Evolutionary conservation across 139 green algal species (phyloP).

Genomic region (Chlamydomonas sp.): DNA sequence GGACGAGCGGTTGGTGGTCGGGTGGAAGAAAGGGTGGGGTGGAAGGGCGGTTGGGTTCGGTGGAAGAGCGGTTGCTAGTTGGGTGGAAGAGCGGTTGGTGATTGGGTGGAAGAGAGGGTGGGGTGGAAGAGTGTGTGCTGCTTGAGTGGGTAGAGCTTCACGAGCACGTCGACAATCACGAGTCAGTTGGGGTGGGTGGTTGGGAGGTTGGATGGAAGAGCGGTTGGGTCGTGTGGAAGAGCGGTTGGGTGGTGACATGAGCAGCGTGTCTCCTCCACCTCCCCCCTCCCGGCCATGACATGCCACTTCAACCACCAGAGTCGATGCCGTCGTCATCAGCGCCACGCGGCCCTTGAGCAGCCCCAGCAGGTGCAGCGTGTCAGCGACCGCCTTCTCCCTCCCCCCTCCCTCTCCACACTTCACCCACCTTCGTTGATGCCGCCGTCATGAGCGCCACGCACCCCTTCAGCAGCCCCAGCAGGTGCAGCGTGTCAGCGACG

Average conservation of each 20-base stretch:
- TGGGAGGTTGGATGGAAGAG: neutral
- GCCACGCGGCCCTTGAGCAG: constrained; percentile 49
- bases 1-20: no score
- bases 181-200: constrained; percentile 8
- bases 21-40: no score
- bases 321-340: constrained; percentile 33
- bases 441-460: constrained; percentile 43
- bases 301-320: neutral
- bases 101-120: no score
- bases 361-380: constrained; percentile 73
- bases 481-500: constrained; percentile 66
- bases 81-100: no score
- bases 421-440: constrained; percentile 12
- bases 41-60: no score
- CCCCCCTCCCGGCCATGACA: neutral
- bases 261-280: neutral
- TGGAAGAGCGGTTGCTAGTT: neutral
- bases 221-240: neutral
- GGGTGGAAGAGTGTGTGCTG: no score
- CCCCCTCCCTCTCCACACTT: neutral
- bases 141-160: constrained; percentile 61
- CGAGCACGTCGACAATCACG: constrained; percentile 31
- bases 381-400: constrained; percentile 41
- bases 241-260: no score
- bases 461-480: constrained; percentile 62